phyloP scores from a whole-genome alignment of 2,329 filamentous ascomycete species.

The Fusarium camptoceras region DNA sequence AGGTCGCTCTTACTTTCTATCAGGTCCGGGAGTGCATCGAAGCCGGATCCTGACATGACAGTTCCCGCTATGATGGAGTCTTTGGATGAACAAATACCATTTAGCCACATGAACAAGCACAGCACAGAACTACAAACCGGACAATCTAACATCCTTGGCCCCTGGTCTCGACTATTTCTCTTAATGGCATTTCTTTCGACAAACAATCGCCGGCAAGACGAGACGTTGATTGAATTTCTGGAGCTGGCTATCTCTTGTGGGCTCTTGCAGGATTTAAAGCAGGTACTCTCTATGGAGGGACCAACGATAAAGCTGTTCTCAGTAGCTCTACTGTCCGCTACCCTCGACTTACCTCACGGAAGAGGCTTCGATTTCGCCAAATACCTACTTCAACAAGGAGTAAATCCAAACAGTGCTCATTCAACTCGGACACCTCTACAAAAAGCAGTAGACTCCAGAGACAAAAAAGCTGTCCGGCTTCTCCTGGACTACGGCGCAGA shows the following conservation, averaged over 20 bases:
- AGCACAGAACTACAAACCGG: background rate
- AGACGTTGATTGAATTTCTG: background rate
- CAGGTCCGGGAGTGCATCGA: fast-evolving
- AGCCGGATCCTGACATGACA: background rate
- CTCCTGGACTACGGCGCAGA: background rate
- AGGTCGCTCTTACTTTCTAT: background rate
- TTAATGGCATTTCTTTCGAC: background rate
- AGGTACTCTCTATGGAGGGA: background rate
- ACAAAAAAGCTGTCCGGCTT: background rate
- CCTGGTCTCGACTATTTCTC: background rate
- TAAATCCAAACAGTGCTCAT: background rate
- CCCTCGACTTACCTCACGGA: fast-evolving
- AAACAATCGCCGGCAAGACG: fast-evolving
- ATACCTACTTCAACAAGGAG: background rate
- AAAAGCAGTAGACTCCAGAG: fast-evolving
- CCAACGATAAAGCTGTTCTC: background rate
- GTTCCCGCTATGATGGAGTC: background rate
- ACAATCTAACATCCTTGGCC: background rate
- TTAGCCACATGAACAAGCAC: background rate
- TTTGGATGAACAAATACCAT: background rate
- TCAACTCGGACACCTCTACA: background rate
- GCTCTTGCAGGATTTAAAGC: background rate
- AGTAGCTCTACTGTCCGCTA: background rate
- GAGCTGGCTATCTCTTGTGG: background rate
- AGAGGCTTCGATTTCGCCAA: background rate